Evolutionary conservation across 805 yeast genomes (phyloP).

Genomic region (Saccharomyces jurei): DNA sequence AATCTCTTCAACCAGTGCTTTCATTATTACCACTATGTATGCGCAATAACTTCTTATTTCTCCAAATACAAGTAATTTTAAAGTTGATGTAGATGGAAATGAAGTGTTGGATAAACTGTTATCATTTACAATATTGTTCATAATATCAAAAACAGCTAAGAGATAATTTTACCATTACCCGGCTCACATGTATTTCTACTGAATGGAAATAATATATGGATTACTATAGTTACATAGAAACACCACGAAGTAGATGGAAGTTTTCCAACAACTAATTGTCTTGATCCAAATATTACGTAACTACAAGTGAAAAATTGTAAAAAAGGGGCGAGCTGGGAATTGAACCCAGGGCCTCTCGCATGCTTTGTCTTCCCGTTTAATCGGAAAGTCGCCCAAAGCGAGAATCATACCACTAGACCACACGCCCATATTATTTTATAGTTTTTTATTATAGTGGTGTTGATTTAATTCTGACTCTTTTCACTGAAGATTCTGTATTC

Average conservation of each 20-base stretch:
- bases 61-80: neutral
- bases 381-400: slow-evolving; percentile 36
- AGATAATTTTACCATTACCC: neutral
- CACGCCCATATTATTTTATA: slow-evolving; percentile 33
- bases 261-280: neutral
- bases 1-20: slow-evolving; percentile 26
- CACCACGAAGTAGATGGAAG: neutral
- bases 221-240: too few relatives aligned
- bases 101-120: neutral
- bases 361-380: slow-evolving; percentile 12
- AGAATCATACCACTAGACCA: slow-evolving; percentile 52
- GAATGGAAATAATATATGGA: too few relatives aligned
- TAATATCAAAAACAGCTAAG: too few relatives aligned
- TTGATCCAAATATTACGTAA: too few relatives aligned
- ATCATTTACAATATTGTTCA: neutral
- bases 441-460: too few relatives aligned
- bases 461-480: too few relatives aligned
- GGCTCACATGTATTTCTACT: neutral
- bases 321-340: slow-evolving; percentile 43
- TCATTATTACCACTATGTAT: neutral
- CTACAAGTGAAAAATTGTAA: too few relatives aligned
- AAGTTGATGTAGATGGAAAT: neutral
- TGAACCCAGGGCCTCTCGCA: slow-evolving; percentile 61
- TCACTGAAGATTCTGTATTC: too few relatives aligned
- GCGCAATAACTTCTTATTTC: neutral